Base-by-base conservation (phyloP, 306 rosid genomes). In the Sindora glabra region DNA sequence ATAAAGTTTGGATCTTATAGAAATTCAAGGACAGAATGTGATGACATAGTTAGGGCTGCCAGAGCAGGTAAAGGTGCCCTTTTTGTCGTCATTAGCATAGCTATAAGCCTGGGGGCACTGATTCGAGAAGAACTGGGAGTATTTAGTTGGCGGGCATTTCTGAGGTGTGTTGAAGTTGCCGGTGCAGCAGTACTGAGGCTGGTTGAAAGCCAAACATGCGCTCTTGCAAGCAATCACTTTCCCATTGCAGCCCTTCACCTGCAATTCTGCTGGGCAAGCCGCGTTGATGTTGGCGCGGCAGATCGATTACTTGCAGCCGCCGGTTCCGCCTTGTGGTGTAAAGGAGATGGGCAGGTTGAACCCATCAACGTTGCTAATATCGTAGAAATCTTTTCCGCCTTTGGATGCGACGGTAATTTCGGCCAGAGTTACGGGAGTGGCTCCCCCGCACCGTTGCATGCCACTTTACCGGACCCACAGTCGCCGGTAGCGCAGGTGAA, bases 41-140 rank as follows among this genome's bases (percentile, higher is more conserved):
- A n/a, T n/a, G n/a, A n/a, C n/a, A n/a, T n/a, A n/a, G n/a, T n/a
- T n/a, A n/a, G n/a, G n/a, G n/a, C n/a, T n/a, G n/a, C n/a, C n/a
- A n/a, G n/a, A n/a, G n/a, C n/a, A n/a, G n/a, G n/a, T n/a, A n/a
- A n/a, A n/a, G n/a, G n/a, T n/a, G n/a, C n/a, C n/a, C n/a, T n/a
- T n/a, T 14, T 52, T 56, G 8, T 81, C 92, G 25, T 89, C 97
- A 5, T 47, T 73, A 29, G 97, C 84, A 8, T 86, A 83, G 55
- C 84, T 81, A 51, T 81, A 83, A 40, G 95, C 97, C 13, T 48
- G 79, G 10, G 89, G 95, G 5, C 97, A 89, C 22, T 77, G 75
- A 0, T 59, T 0, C 75, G 81, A 12, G 12, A 86, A 89, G 9
- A 83, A 12, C 52, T 0, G 0, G 0, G 97, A 77, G 44, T 75